Evolutionary conservation across 1,284 basidiomycete species (phyloP).

Genomic region (Leccinum fuscescens): DNA sequence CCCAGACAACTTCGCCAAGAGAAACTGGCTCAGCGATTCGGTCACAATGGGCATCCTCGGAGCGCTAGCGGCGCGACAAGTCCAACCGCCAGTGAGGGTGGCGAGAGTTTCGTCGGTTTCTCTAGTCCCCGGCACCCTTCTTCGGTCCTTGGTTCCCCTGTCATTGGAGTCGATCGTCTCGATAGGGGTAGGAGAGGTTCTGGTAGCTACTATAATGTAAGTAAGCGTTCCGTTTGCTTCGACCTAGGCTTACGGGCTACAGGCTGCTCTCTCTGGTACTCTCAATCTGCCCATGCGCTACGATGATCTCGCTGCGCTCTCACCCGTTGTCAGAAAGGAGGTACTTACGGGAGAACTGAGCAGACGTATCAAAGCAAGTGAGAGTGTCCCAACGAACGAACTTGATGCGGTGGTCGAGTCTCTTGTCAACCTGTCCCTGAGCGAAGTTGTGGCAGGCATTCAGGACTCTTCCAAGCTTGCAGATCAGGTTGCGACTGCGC

Average conservation of each 20-base stretch:
- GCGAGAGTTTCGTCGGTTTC: slow-evolving; percentile 70
- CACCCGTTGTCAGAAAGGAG: slow-evolving; percentile 80
- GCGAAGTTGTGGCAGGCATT: slow-evolving; percentile 72
- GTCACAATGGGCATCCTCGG: slow-evolving; percentile 72
- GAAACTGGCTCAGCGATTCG: slow-evolving; percentile 79
- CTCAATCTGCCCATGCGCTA: slow-evolving; percentile 77
- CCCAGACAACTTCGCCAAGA: slow-evolving; percentile 87
- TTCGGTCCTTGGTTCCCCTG: slow-evolving; percentile 53
- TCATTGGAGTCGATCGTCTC: slow-evolving; percentile 48
- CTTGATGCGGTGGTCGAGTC: slow-evolving; percentile 66
- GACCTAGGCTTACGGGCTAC: not conserved
- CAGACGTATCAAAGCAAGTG: slow-evolving; percentile 63
- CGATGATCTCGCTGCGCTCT: slow-evolving; percentile 76
- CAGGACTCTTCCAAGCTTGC: slow-evolving; percentile 66
- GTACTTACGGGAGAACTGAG: slow-evolving; percentile 79
- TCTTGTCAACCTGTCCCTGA: slow-evolving; percentile 65
- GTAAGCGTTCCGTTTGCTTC: slow-evolving; percentile 18
- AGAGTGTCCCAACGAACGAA: slow-evolving; percentile 50
- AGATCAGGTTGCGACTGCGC: slow-evolving; percentile 57
- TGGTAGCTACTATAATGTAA: slow-evolving; percentile 79
- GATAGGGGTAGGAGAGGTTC: slow-evolving; percentile 73
- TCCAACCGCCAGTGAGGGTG: slow-evolving; percentile 75
- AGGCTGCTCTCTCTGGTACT: slow-evolving; percentile 78
- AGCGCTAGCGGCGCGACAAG: slow-evolving; percentile 78
- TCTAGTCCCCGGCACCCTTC: slow-evolving; percentile 65